These are phyloP conservation scores for Xylaria venustula DNA, from an alignment of 495 filamentous ascomycete species.

Conservation along the genomic window DNA sequence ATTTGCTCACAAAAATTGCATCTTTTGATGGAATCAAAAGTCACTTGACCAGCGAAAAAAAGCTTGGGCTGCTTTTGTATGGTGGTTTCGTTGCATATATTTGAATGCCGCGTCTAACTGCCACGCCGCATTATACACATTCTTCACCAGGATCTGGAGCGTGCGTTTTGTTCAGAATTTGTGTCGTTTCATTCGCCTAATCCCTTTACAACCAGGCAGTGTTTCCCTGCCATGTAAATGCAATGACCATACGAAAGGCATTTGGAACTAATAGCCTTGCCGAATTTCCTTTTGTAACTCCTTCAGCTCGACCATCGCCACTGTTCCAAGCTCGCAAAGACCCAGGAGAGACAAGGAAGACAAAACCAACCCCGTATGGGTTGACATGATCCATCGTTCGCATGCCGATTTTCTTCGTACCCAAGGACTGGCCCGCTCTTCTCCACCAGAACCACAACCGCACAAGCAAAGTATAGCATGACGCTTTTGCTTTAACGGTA, in stretches of 20 bases:
- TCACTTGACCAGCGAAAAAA: too few species aligned
- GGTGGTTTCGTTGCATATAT: too few species aligned
- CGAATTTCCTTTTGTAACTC: slow-evolving; percentile 30
- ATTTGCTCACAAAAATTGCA: too few species aligned
- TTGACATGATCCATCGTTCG: slow-evolving; percentile 15
- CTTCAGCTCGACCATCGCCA: slow-evolving; percentile 29
- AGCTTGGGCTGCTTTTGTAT: too few species aligned
- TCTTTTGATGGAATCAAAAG: too few species aligned
- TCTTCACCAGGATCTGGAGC: neutral
- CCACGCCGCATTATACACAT: too few species aligned
- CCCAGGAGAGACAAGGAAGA: slow-evolving; percentile 19
- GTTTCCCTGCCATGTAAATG: slow-evolving; percentile 34
- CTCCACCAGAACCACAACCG: slow-evolving; percentile 14
- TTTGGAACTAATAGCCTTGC: slow-evolving; percentile 24
- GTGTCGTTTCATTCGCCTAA: slow-evolving; percentile 38
- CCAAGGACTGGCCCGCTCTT: slow-evolving; percentile 13
- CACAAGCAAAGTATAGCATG: slow-evolving; percentile 11
- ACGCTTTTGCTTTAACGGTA: slow-evolving; percentile 54
- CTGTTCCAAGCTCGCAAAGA: slow-evolving; percentile 24
- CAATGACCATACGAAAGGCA: slow-evolving; percentile 28
- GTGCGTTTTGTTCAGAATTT: slow-evolving; percentile 21
- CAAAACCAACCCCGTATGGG: slow-evolving; percentile 17
- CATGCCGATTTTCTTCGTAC: slow-evolving; percentile 17
- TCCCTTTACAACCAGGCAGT: slow-evolving; percentile 34
- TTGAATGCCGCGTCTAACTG: too few species aligned